Base-by-base conservation (phyloP, 164 flowering plant species). In the Magnolia kwangsiensis region DNA sequence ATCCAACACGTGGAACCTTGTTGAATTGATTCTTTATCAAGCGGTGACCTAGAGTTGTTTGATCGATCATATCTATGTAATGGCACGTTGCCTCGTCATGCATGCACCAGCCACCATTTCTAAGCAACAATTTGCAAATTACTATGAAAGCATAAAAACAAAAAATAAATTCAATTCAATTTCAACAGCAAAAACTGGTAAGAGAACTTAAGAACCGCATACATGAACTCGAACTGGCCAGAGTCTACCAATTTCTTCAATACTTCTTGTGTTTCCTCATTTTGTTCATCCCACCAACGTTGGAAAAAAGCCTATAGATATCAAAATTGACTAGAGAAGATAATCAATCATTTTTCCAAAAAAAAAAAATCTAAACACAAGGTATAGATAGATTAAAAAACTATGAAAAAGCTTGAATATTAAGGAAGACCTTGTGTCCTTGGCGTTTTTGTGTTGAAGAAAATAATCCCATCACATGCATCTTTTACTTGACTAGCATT, bases 31-130 rank as follows among this genome's bases (percentile, higher is more conserved):
- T 71, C 82, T 89, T 90, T 67, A 92, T 88, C 24, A 81, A 31
- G 8, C 82, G 85, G 78, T 95, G 96, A 7, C 98, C 98, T 1
- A 95, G 83, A 78, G 98, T 92, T 27, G 98, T 95, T 81, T 95
- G 98, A 80, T 92, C 98, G 83, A 93, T 92, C 96, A 95, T 91
- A 81, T 95, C 98, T 72, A 95, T 85, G 83, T 95, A 95, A 88
- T 92, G 97, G 51, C 76, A n/a, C 13, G 93, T 74, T 67, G 98
- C 98, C 86, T 95, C 98, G 84, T 95, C 98, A 71, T 95, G 97
- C 98, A 95, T 95, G 74, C 91, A 88, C 98, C 95, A 90, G 73
- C 98, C 98, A 50, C 98, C 98, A 85, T 95, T 95, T 81, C 98
- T 95, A 85, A 76, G 70, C 24, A 70, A 84, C 79, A 73, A 58